Conservation (phyloP, 1,139 yeast genomes). For the Nakaseomyces bracarensis region DNA sequence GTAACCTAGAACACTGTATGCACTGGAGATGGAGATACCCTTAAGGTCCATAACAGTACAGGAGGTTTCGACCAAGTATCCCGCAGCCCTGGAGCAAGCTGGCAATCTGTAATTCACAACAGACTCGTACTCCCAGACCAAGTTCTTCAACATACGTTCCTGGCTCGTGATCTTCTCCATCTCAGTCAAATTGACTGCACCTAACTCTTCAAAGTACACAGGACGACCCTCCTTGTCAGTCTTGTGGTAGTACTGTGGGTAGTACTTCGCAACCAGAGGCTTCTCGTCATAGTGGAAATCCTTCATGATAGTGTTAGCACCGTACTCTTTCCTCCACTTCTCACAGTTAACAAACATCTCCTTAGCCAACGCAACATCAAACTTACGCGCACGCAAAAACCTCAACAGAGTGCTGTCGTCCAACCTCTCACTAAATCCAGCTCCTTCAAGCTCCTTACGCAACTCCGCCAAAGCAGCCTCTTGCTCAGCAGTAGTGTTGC, state of each 20-base stretch:
- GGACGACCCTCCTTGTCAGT: slow-evolving; percentile 97
- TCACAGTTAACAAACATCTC: slow-evolving; percentile 84
- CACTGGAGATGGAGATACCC: slow-evolving; percentile 80
- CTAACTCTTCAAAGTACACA: slow-evolving; percentile 86
- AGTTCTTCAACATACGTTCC: slow-evolving; percentile 90
- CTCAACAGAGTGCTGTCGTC: slow-evolving; percentile 88
- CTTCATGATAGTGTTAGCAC: slow-evolving; percentile 73
- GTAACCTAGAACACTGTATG: slow-evolving; percentile 77
- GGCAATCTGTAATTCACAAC: slow-evolving; percentile 79
- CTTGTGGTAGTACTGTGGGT: slow-evolving; percentile 96
- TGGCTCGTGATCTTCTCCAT: slow-evolving; percentile 92
- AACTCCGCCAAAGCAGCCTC: slow-evolving; percentile 49
- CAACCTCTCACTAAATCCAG: slow-evolving; percentile 63
- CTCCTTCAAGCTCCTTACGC: slow-evolving; percentile 47
- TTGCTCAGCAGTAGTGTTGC: slow-evolving; percentile 67
- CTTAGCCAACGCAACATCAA: slow-evolving; percentile 69
- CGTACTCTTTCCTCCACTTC: slow-evolving; percentile 82
- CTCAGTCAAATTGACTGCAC: slow-evolving; percentile 77
- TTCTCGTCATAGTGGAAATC: slow-evolving; percentile 90
- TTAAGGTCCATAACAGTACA: slow-evolving; percentile 93
- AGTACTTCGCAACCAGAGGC: slow-evolving; percentile 76
- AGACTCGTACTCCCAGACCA: slow-evolving; percentile 96
- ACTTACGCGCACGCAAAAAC: slow-evolving; percentile 91
- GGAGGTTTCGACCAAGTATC: slow-evolving; percentile 80
- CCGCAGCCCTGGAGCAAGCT: slow-evolving; percentile 82